Evolutionary conservation across 2,329 filamentous ascomycete species (phyloP), one percentile per base, ranked within the genome.

Genomic region (Magnaporthiopsis poae): DNA sequence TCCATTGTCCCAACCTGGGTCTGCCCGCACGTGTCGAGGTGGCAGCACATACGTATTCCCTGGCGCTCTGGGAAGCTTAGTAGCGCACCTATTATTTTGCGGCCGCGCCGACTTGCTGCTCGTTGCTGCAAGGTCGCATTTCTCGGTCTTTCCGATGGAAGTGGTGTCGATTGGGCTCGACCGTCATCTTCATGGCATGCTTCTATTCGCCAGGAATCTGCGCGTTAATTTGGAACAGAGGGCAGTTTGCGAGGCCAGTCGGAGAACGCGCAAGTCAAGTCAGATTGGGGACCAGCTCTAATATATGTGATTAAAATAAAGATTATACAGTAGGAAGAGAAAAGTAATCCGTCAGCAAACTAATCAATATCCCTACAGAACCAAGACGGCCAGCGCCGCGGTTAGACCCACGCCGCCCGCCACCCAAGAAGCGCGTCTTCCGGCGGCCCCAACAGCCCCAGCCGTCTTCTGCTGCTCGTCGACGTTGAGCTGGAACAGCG

Each of bases 401-500:
- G 36, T 25, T 7, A 63, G 13, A 21, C 21, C 46, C 18, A 56
- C 46, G 46, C 18, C 46, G 9, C 27, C 39, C 29, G 36, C 18
- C 27, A 33, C 27, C 46, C n/a, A 64, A 25, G 7, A 27, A 4
- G 39, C 62, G 13, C 62, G 25, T 13, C 7, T 2, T 5, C 25
- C 21, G 18, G 35, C 62, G 7, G 52, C 36, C 31, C 18, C 56
- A 0, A 25, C 62, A 7, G 52, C 36, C 31, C 18, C 56, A 0
- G 63, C 63, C 18, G 27, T 29, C 60, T 61, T 61, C 27, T 27
- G 27, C 27, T 27, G 27, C 27, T 31, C 5, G 11, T 61, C 9
- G 27, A 61, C 60, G 52, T 25, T 39, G n/a, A 65, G 64, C 61
- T 62, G 59, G 52, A 64, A 64, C 61, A 61, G 62, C 52, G 62